Evolutionary conservation across 305 asterid species (phyloP).

Genomic region (Solanum chacoense): DNA sequence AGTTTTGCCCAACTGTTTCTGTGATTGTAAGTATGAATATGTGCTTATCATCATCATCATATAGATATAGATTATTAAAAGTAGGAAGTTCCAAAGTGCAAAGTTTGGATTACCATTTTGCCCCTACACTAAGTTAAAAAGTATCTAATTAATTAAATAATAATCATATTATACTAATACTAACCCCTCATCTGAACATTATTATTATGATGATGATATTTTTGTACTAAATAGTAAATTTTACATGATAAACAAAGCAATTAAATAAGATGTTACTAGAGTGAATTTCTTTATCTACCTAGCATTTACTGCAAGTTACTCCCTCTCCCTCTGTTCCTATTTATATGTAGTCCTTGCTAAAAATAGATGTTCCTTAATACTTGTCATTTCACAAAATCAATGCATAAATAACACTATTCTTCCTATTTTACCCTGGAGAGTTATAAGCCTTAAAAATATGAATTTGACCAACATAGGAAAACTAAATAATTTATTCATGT

Average conservation of each 20-base stretch:
- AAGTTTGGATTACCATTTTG: not conserved
- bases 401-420: not conserved
- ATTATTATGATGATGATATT: too few relatives aligned
- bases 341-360: not conserved
- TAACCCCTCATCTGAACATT: not conserved
- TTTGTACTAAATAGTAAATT: not conserved
- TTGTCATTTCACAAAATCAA: too few relatives aligned
- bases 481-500: not conserved
- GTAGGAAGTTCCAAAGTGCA: not conserved
- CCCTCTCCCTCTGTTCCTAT: not conserved
- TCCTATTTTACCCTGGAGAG: not conserved
- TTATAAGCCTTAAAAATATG: not conserved
- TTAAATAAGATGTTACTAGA: not conserved
- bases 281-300: not conserved
- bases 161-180: not conserved
- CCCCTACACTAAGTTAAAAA: not conserved
- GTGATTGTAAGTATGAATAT: not conserved
- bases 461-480: not conserved
- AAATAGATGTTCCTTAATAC: not conserved
- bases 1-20: not conserved
- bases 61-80: too few relatives aligned
- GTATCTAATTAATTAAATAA: too few relatives aligned
- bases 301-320: not conserved
- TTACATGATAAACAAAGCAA: not conserved
- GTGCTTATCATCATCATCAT: not conserved